Percentiles rank a stretch among this genome's conserved stretches.
phyloP scores from a whole-genome alignment of 2,329 filamentous ascomycete genomes.

The Diaporthe eres region DNA sequence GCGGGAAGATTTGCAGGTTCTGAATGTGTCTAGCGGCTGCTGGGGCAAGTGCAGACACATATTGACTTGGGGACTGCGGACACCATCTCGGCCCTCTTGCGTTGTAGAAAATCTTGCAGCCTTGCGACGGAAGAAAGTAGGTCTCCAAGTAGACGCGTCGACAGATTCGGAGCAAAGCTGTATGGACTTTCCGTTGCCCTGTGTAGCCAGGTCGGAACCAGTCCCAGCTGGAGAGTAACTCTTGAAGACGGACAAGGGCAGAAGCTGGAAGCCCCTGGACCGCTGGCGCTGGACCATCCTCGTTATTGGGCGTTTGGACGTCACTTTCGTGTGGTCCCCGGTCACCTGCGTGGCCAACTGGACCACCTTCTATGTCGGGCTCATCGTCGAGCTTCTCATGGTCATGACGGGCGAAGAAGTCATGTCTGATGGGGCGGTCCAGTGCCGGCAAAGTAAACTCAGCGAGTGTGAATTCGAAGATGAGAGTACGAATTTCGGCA shows the following conservation, averaged over 20 bases:
- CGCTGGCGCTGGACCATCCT: constrained; percentile 5
- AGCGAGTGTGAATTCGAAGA: constrained; percentile 16
- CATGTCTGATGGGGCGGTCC: constrained; percentile 4
- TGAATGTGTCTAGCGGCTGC: constrained; percentile 28
- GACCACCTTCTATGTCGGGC: neutral
- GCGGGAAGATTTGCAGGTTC: constrained; percentile 3
- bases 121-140: neutral
- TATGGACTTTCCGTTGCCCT: neutral
- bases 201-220: constrained; percentile 27
- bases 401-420: constrained; percentile 22
- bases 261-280: constrained; percentile 4
- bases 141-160: constrained; percentile 38
- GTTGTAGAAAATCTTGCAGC: constrained; percentile 21
- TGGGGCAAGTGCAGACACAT: constrained; percentile 6
- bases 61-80: neutral
- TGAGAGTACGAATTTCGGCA: constrained; percentile 18
- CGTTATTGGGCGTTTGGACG: neutral
- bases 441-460: constrained; percentile 3
- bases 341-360: neutral
- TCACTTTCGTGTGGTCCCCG: neutral
- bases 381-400: constrained; percentile 32
- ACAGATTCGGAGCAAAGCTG: constrained; percentile 27
- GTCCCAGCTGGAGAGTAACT: neutral
- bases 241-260: neutral
- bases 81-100: constrained; percentile 8